phyloP scores from a whole-genome alignment of 2,329 filamentous ascomycete genomes.

The Cordyceps militaris region DNA sequence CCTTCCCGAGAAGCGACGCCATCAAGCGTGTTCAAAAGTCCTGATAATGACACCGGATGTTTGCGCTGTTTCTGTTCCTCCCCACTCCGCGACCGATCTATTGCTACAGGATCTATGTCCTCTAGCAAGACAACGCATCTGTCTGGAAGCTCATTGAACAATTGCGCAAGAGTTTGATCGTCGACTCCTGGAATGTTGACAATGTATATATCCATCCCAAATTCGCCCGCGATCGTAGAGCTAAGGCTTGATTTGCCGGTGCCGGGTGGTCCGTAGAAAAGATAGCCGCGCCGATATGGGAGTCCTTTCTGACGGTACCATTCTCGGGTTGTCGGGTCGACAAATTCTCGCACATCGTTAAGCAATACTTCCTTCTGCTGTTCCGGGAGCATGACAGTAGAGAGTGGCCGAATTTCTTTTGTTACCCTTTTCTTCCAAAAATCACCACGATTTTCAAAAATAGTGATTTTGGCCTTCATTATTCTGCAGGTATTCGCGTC shows the following conservation, averaged over 20 bases:
- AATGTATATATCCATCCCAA: slow-evolving; percentile 43
- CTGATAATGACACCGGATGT: slow-evolving; percentile 42
- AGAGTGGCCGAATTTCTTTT: slow-evolving; percentile 1
- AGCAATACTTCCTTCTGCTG: neutral
- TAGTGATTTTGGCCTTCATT: neutral
- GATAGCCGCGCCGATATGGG: slow-evolving; percentile 43
- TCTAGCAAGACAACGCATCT: slow-evolving; percentile 49
- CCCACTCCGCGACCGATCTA: neutral
- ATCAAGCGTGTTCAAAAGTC: slow-evolving; percentile 61
- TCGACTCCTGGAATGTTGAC: slow-evolving; percentile 43
- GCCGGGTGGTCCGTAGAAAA: slow-evolving; percentile 57
- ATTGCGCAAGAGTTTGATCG: slow-evolving; percentile 41
- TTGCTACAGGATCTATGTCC: slow-evolving; percentile 41
- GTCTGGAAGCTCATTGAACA: slow-evolving; percentile 44
- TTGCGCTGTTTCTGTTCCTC: neutral
- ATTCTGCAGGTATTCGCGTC: neutral
- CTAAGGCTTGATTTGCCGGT: slow-evolving; percentile 54
- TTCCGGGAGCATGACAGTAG: neutral
- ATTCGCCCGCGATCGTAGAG: slow-evolving; percentile 43
- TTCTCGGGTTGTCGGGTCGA: neutral
- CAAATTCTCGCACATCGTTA: slow-evolving; percentile 1
- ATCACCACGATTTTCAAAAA: neutral
- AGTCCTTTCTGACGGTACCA: slow-evolving; percentile 18
- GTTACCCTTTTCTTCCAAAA: neutral
- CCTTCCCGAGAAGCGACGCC: slow-evolving; percentile 62